Evolutionary conservation across 2,329 filamentous ascomycete genomes (phyloP), one percentile per base, ranked within the genome.

Genomic region (Dissoconium aciculare): DNA sequence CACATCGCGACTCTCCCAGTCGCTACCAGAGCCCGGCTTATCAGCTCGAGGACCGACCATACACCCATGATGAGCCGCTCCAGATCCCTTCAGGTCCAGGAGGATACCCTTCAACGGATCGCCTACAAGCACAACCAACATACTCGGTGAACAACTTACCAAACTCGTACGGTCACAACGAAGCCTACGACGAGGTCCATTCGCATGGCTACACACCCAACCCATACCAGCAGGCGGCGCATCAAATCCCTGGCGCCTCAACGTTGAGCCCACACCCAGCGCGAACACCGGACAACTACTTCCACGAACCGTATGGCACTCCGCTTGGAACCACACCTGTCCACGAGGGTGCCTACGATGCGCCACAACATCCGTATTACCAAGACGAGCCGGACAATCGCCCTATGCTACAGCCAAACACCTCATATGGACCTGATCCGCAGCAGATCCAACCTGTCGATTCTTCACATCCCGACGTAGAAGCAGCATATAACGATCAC

Each of bases 21-120:
- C 71, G 77, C 43, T 72, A 79, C 34, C 80, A 81, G 31, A 89
- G 82, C 27, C 81, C 82, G 17, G 77, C 73, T 28, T 92, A 93
- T 54, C 80, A 91, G 52, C 67, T 91, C 27, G 77, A 89, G 26
- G 80, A 92, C 54, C 71, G 74, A 42, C 73, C 75, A 5, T 85
- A 82, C 51, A 56, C 57, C 17, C 65, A 55, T 41, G 46, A 56
- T 41, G 54, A 60, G 28, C 74, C 73, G 37, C 61, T 85, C 30
- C 71, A 80, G 43, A 81, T 83, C 52, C 78, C 76, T 36, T 67
- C 70, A 57, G 74, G 69, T 3, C 67, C 69, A 33, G 59, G 66
- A 27, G 56, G 62, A 15, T 40, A 34, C 23, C 55, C 29, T 57
- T 62, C 77, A 1, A 75, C 73, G 47, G 87, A 95, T 57, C 68